Evolutionary conservation across 192 early-diverging fungal genomes (phyloP).

Genomic region (Gonapodya prolifera): DNA sequence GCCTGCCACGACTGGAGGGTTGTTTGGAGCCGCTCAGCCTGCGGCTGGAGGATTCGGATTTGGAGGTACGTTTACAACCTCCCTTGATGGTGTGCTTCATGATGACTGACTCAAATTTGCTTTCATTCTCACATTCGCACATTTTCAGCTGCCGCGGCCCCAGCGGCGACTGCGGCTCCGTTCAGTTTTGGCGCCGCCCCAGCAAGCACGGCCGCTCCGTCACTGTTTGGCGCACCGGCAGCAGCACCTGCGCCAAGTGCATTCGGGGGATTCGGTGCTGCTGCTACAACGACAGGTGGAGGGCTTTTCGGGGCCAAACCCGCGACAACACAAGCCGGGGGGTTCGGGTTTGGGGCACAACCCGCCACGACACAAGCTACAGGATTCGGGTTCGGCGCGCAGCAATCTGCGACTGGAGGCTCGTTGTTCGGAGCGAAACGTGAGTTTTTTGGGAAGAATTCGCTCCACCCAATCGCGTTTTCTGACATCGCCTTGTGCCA

Average conservation of each 20-base stretch:
- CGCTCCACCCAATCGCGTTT: background rate
- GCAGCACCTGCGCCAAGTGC: constrained; percentile 4
- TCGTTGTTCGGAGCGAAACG: background rate
- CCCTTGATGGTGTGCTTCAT: background rate
- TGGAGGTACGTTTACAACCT: background rate
- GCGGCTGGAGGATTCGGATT: constrained; percentile 5
- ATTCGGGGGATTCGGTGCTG: background rate
- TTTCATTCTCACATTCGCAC: too few species aligned
- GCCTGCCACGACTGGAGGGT: constrained; percentile 13
- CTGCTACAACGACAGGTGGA: background rate
- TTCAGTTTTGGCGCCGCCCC: background rate
- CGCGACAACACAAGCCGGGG: background rate
- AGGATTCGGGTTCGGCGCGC: background rate
- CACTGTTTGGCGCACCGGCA: background rate
- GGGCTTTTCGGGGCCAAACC: background rate
- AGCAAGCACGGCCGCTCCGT: background rate
- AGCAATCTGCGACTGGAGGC: background rate
- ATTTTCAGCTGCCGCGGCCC: background rate
- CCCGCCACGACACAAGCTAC: background rate
- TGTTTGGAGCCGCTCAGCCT: constrained; percentile 17
- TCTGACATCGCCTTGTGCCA: background rate
- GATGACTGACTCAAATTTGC: background rate
- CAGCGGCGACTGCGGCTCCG: background rate
- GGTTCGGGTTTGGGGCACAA: background rate
- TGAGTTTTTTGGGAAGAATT: background rate